Conservation (phyloP, 306 rosid genomes). For the Pyrus bretschneideri region DNA sequence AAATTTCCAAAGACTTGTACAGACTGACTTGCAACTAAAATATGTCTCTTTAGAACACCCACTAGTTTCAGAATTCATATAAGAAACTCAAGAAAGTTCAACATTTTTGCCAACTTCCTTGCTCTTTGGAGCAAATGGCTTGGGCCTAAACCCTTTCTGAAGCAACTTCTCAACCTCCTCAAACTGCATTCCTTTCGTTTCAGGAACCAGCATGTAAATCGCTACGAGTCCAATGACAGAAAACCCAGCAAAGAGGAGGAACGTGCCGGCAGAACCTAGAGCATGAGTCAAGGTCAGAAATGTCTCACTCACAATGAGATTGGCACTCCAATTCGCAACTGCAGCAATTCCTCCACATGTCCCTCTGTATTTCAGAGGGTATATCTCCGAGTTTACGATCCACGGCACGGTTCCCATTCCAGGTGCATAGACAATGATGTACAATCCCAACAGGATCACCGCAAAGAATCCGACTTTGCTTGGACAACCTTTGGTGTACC, state of each 20-base stretch:
- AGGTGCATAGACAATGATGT: constrained; percentile 60
- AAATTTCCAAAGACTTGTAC: neutral
- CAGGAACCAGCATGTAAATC: constrained; percentile 48
- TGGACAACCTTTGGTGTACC: constrained; percentile 74
- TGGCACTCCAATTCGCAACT: constrained; percentile 68
- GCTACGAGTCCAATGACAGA: constrained; percentile 46
- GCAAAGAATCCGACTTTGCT: constrained; percentile 62
- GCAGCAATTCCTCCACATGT: constrained; percentile 81
- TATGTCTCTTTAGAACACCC: neutral
- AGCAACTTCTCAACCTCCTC: constrained; percentile 67
- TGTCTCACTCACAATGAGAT: constrained; percentile 62
- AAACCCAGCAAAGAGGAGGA: constrained; percentile 63
- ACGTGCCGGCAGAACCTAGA: constrained; percentile 58
- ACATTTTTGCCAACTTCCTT: neutral
- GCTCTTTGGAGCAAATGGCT: constrained; percentile 4
- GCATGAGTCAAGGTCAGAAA: constrained; percentile 52
- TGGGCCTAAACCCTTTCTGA: constrained; percentile 30
- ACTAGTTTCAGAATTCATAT: no score
- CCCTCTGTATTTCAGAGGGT: constrained; percentile 68
- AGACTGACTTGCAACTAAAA: neutral
- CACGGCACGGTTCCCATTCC: constrained; percentile 86
- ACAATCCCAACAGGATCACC: constrained; percentile 51
- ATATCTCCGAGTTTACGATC: constrained; percentile 80
- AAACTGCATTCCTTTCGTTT: constrained; percentile 59
- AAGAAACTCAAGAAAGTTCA: neutral